Evolutionary conservation across 257 asterid species (phyloP), one percentile per base, ranked within the genome.

Genomic region (Solanum lycopersicoides): DNA sequence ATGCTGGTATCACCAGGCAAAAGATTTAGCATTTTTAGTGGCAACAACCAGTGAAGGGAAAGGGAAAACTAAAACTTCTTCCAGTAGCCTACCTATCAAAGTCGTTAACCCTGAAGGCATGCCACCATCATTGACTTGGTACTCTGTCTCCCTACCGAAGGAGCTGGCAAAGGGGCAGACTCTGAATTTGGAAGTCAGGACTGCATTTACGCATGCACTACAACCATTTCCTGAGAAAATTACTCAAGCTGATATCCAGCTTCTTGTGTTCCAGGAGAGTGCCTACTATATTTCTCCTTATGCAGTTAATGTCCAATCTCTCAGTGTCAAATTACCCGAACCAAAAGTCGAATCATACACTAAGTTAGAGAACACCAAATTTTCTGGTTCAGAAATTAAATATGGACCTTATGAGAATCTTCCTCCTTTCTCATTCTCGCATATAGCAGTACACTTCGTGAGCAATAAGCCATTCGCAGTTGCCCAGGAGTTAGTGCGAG

Each of bases 171-270:
- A 95, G 87, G 98, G 98, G 32, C 91, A 87, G 82, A 93, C 93
- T 87, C 80, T 96, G 93, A 92, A 91, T 69, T 89, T 97, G 95
- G 98, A 94, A 91, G 92, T 97, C 87, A 93, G 88, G 92, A 94
- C 99, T 34, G 97, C 84, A 79, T 95, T 92, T 88, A 93, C 97
- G 35, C 94, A 92, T 86, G 68, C 89, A 9, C 85, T 96, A 89
- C 95, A 56, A 76, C 99, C 99, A 53, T 94, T 95, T 92, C 99
- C 99, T 74, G 98, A 95, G 91, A 96, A 93, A 89, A 95, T 94
- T 83, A 94, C 99, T 88, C 99, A 97, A 93, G 97, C 96, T 86
- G 98, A 96, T 88, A 76, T 86, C 88, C 99, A 94, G 92, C 98
- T 95, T 82, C 86, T 97, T 83, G 93, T 92, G 88, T 94, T 95